phyloP scores from a whole-genome alignment of 371 early-diverging fungal species.

The Actinomortierella wolfii region DNA sequence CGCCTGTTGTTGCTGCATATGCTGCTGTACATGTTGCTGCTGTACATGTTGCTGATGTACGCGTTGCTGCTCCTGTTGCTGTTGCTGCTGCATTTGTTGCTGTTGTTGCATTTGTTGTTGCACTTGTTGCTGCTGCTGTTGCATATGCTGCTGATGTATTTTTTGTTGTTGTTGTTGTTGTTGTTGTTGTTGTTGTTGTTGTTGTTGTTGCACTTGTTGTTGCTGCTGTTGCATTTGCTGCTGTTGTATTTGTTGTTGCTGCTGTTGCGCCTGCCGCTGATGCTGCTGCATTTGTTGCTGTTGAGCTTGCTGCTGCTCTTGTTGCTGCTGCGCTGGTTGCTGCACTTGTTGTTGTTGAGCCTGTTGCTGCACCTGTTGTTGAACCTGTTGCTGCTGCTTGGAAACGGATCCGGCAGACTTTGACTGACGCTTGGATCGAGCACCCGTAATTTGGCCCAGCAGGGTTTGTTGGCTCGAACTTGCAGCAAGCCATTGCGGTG shows the following conservation, averaged over 20 bases:
- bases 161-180: neutral
- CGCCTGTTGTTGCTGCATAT: conserved; percentile 7
- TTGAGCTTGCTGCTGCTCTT: neutral
- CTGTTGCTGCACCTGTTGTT: conserved; percentile 7
- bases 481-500: conserved; percentile 36
- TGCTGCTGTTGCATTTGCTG: conserved; percentile 12
- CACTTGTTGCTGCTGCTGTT: neutral
- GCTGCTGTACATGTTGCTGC: conserved; percentile 4
- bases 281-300: neutral
- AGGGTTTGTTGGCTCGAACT: conserved; percentile 19
- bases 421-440: conserved; percentile 8
- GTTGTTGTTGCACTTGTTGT: too few relatives aligned
- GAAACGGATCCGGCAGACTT: neutral
- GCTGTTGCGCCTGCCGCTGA: conserved; percentile 2
- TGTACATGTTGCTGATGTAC: conserved; percentile 6
- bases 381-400: conserved; percentile 2
- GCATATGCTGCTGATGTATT: neutral
- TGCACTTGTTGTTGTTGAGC: conserved; percentile 5
- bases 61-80: conserved; percentile 4
- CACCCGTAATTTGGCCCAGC: conserved; percentile 12
- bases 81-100: conserved; percentile 7
- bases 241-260: conserved; percentile 2
- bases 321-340: neutral
- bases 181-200: conserved; percentile 6
- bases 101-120: neutral